Conservation (phyloP, 2,329 filamentous ascomycete genomes). For the Phaeosphaeria sp. region DNA sequence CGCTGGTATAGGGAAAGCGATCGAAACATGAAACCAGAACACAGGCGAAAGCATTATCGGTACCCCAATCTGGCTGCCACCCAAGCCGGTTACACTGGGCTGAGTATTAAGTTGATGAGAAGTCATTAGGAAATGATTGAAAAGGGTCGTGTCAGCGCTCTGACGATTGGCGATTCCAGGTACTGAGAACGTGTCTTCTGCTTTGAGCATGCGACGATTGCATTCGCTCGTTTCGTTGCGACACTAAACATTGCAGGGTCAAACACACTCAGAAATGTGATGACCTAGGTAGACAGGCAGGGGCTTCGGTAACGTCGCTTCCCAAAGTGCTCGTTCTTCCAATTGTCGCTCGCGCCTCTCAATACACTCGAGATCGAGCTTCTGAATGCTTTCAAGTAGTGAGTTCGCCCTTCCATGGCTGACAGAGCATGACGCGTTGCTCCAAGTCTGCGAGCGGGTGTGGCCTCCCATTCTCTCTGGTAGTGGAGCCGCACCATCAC, state of each 20-base stretch:
- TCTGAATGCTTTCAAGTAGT: slow-evolving; percentile 10
- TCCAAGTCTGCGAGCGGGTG: slow-evolving; percentile 11
- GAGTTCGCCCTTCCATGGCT: slow-evolving; percentile 8
- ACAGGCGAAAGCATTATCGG: neutral
- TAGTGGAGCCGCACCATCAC: slow-evolving; percentile 8
- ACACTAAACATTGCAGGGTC: neutral
- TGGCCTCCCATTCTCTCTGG: slow-evolving; percentile 8
- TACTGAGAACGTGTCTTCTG: neutral
- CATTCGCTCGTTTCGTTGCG: neutral
- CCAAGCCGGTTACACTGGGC: neutral
- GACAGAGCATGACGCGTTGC: slow-evolving; percentile 3
- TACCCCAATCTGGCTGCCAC: neutral
- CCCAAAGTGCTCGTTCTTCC: slow-evolving; percentile 22
- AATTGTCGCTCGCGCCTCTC: slow-evolving; percentile 9
- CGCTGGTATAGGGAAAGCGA: slow-evolving; percentile 1
- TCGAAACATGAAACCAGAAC: slow-evolving; percentile 2
- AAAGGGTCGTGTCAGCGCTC: neutral
- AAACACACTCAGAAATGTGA: slow-evolving; percentile 1
- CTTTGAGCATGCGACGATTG: neutral
- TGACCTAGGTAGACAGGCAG: slow-evolving; percentile 12
- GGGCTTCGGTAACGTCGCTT: slow-evolving; percentile 24
- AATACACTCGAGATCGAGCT: slow-evolving; percentile 6
- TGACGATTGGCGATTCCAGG: neutral
- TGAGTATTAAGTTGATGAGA: neutral
- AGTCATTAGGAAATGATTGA: neutral